A percentile compares a stretch with the other conserved stretches of the same genome.
These are phyloP conservation scores for Eucalyptus rudis DNA, from an alignment of 345 rosid genomes.

Conservation along the genomic window DNA sequence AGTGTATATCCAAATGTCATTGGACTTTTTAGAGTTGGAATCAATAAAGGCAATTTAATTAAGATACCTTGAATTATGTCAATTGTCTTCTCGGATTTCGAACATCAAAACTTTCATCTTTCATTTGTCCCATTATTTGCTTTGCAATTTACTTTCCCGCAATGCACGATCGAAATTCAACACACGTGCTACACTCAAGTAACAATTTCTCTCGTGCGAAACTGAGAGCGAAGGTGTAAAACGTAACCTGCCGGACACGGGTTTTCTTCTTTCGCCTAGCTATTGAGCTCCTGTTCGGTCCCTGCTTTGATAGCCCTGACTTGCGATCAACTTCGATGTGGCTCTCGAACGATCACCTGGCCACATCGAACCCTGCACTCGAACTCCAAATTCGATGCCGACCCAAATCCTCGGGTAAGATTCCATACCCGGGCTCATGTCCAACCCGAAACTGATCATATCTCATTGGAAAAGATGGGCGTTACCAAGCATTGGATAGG, in stretches of 20 bases:
- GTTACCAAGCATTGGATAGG: not conserved
- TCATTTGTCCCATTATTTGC: not conserved
- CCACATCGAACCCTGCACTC: no score
- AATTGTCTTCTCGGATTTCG: no score
- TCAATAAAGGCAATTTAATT: not conserved
- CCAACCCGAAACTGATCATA: not conserved
- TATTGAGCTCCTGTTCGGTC: not conserved
- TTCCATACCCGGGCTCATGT: not conserved
- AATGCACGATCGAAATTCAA: not conserved
- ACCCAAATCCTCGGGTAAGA: not conserved
- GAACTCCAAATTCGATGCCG: not conserved
- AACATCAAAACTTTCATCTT: not conserved
- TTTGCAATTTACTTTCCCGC: not conserved
- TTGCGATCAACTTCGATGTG: not conserved
- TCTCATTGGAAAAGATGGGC: not conserved
- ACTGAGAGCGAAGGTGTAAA: not conserved
- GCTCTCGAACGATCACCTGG: not conserved
- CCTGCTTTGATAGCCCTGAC: no score
- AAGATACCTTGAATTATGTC: not conserved
- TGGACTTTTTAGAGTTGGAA: not conserved
- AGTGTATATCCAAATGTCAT: not conserved
- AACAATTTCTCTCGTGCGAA: not conserved
- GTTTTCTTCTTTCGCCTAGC: not conserved
- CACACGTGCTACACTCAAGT: not conserved
- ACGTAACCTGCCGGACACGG: not conserved